These are phyloP conservation scores for Oenanthe sinensis DNA, from an alignment of 129 eudicot species.

Conservation along the genomic window DNA sequence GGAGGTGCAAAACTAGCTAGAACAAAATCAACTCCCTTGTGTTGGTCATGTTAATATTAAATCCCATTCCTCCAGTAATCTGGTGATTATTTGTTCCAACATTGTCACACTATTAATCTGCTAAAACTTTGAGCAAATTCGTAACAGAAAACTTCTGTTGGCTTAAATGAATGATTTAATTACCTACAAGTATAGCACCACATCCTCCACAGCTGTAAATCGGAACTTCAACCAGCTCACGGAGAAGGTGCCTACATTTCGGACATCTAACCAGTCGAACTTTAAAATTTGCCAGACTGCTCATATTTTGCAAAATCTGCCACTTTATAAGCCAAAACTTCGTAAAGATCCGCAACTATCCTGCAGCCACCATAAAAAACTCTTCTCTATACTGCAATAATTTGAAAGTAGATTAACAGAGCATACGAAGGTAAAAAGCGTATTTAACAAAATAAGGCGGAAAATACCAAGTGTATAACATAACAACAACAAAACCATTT, in stretches of 20 bases:
- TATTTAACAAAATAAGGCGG: too few species aligned
- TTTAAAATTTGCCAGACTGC: slow-evolving; percentile 18
- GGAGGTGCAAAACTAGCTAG: neutral
- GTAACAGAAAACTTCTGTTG: neutral
- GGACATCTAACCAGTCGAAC: slow-evolving; percentile 61
- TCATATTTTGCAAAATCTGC: slow-evolving; percentile 3
- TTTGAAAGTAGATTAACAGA: neutral
- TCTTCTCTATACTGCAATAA: neutral
- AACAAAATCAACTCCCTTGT: neutral
- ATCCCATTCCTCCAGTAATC: neutral
- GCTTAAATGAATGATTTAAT: neutral
- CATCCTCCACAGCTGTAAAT: slow-evolving; percentile 69
- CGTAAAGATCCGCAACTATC: neutral
- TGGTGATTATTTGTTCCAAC: neutral
- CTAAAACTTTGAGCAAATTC: neutral
- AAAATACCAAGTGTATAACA: neutral
- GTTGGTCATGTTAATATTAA: neutral
- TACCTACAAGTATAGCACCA: slow-evolving; percentile 53
- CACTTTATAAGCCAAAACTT: slow-evolving; percentile 1
- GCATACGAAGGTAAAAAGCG: neutral
- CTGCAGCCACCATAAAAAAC: neutral
- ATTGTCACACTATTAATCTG: neutral
- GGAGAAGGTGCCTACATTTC: slow-evolving; percentile 40
- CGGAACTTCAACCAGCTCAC: slow-evolving; percentile 38
- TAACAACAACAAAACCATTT: neutral